These are phyloP conservation scores for Bruguiera hainesii DNA, from an alignment of 441 rosid species.

Conservation along the genomic window DNA sequence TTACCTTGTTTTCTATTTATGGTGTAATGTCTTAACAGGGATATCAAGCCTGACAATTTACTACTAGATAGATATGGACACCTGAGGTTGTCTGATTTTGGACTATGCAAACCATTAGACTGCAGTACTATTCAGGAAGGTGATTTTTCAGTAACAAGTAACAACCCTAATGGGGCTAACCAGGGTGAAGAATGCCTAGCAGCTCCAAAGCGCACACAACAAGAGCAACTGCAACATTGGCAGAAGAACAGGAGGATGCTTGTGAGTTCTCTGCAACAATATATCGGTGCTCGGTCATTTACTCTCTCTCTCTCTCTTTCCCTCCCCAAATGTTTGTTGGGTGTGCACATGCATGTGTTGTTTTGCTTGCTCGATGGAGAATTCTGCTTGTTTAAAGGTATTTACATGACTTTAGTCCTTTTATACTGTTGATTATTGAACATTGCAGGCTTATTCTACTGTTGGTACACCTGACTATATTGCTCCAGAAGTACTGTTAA, in stretches of 20 bases:
- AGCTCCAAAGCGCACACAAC: slow-evolving; percentile 57
- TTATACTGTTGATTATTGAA: slow-evolving; percentile 5
- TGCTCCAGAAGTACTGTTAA: slow-evolving; percentile 82
- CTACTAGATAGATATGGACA: slow-evolving; percentile 75
- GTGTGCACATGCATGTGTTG: too few relatives aligned
- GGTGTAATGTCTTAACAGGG: slow-evolving; percentile 37
- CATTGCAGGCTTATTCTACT: slow-evolving; percentile 79
- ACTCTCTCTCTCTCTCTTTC: too few relatives aligned
- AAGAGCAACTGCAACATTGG: slow-evolving; percentile 80
- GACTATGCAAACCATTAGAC: slow-evolving; percentile 79
- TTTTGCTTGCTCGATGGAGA: too few relatives aligned
- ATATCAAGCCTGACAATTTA: slow-evolving; percentile 86
- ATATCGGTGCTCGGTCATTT: neutral
- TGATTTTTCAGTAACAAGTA: slow-evolving; percentile 31
- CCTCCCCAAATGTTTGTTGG: neutral
- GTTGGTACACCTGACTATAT: slow-evolving; percentile 93
- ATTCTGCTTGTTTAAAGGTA: too few relatives aligned
- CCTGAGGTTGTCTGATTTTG: slow-evolving; percentile 76
- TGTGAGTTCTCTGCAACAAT: slow-evolving; percentile 23
- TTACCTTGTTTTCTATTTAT: neutral
- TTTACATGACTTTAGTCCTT: neutral
- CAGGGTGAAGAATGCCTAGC: slow-evolving; percentile 35
- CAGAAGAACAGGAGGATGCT: slow-evolving; percentile 76
- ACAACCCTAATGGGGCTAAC: neutral
- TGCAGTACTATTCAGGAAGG: slow-evolving; percentile 59